Base-by-base conservation (phyloP, 2,329 filamentous ascomycete species). In the Cladophialophora exuberans region DNA sequence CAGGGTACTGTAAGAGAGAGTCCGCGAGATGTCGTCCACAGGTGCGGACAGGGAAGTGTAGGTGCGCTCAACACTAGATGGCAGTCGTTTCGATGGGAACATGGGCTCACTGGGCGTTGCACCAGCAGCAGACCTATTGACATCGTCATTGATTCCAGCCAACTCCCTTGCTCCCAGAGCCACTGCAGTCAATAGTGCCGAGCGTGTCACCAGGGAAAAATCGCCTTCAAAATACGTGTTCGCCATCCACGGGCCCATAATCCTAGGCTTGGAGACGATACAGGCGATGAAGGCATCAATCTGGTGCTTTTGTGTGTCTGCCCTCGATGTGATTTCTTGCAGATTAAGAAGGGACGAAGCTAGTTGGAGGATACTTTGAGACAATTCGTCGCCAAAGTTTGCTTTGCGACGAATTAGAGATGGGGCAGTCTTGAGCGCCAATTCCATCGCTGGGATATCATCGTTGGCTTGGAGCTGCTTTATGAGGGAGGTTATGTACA, bases 211-310 rank as follows among this genome's bases (percentile, higher is more conserved):
- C 31, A 97, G 76, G 0, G 92, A 96, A 70, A 94, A 92, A 68
- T 99, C 94, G 13, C 92, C 92, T 36, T 90, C 87, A 68, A 97
- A 97, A 68, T 94, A 95, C 0, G 88, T 87, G 53, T 86, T 84
- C 2, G 88, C 85, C 55, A 95, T 89, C 87, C 90, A 95, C 11
- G 84, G 88, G 0, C 85, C 92, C 82, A 97, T 90, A 48, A 82
- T 79, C 44, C 83, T 76, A 0, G 94, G 90, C 61, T 89, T 83
- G 0, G 89, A 86, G 2, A 94, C 79, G 0, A 96, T 76, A 6
- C 96, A 73, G 0, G 92, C 88, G 39, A 97, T 85, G 76, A 99
- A 86, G 11, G 86, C 85, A 69, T 96, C 87, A 3, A 94, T 76
- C 15, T 86, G 84, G 55, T 90, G 76, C 57, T 90, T 83, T 56